Percentiles rank a stretch among this genome's conserved stretches.
phyloP scores from a whole-genome alignment of 164 flowering plant genomes.

The Berberis thunbergii region DNA sequence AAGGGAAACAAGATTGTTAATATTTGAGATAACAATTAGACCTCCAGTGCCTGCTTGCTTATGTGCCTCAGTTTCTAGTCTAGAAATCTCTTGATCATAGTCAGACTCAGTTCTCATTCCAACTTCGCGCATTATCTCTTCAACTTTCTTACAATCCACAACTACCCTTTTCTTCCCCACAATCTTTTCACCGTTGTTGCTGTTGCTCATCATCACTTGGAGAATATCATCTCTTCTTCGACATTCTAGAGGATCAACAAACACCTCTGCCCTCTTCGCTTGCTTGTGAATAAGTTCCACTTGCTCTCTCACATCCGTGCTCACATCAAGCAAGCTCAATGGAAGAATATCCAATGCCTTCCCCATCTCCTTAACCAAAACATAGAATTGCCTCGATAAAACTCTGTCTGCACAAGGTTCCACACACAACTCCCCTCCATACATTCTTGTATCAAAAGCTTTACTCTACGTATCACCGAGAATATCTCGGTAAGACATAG shows the following conservation, averaged over 20 bases:
- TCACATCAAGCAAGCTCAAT: slow-evolving; percentile 42
- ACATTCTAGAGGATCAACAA: slow-evolving; percentile 35
- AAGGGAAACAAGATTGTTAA: slow-evolving; percentile 58
- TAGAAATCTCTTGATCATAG: slow-evolving; percentile 41
- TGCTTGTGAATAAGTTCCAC: slow-evolving; percentile 69
- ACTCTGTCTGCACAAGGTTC: slow-evolving; percentile 43
- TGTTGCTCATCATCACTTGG: slow-evolving; percentile 28
- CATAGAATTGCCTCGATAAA: slow-evolving; percentile 44
- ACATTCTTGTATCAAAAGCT: slow-evolving; percentile 37
- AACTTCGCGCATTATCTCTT: slow-evolving; percentile 30
- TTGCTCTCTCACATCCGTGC: slow-evolving; percentile 54
- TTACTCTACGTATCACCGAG: slow-evolving; percentile 36
- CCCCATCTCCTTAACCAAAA: slow-evolving; percentile 46
- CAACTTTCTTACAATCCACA: slow-evolving; percentile 27
- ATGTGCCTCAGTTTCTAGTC: slow-evolving; percentile 48
- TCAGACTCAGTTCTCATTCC: slow-evolving; percentile 35
- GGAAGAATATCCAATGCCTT: slow-evolving; percentile 62
- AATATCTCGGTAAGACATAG: slow-evolving; percentile 58
- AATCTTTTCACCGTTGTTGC: slow-evolving; percentile 16
- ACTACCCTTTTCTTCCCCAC: slow-evolving; percentile 19
- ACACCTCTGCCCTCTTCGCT: slow-evolving; percentile 32
- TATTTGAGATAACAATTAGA: slow-evolving; percentile 47
- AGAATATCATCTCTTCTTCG: slow-evolving; percentile 45
- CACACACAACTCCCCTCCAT: slow-evolving; percentile 43
- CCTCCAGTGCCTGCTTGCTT: slow-evolving; percentile 79